Base-by-base conservation (phyloP, 352 stramenopile genomes). In the Elongisporangium senticosum region DNA sequence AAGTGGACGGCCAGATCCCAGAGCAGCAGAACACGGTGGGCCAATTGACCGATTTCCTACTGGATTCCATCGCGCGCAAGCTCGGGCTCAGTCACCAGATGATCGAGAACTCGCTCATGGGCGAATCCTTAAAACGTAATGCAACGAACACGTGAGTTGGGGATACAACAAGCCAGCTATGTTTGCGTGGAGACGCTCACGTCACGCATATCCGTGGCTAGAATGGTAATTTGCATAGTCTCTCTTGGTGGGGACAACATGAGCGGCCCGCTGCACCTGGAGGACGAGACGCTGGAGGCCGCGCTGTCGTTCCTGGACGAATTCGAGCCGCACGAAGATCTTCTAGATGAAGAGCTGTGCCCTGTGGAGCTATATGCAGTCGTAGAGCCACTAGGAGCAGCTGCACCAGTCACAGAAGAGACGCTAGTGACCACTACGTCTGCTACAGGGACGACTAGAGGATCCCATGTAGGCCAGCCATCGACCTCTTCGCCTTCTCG, bases 281-380 rank as follows among this genome's bases (percentile, higher is more conserved):
- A 76, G 19, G 69, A 71, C 51, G 62, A 65, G 20, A 39, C 70
- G 39, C 53, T 77, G 37, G 63, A 71, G 52, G 69, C 69, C 26
- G 69, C 69, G 26, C 69, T 77, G n/a, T 74, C 62, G 4, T 77
- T 74, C 49, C 59, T 74, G 19, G 69, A 77, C 51, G 65, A 77
- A 58, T 72, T 43, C 33, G 10, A 43, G 2, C 10, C 33, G 8
- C 33, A 43, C 13, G 33, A 43, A 43, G 33, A 43, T 10, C 5
- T 4, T 43, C 33, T 43, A 2, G 33, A 43, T 43, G 33, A 1
- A 43, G 8, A 17, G 17, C 33, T 43, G 33, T 1, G 11, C 11
- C 8, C 33, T 17, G 2, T 43, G 33, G 33, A 43, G 33, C 33
- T 43, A 6, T 4, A 14, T 17, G 11, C 8, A 17, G 33, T 4